Conservation (phyloP, 768 basidiomycete genomes). For the Mycena leptocephala region DNA sequence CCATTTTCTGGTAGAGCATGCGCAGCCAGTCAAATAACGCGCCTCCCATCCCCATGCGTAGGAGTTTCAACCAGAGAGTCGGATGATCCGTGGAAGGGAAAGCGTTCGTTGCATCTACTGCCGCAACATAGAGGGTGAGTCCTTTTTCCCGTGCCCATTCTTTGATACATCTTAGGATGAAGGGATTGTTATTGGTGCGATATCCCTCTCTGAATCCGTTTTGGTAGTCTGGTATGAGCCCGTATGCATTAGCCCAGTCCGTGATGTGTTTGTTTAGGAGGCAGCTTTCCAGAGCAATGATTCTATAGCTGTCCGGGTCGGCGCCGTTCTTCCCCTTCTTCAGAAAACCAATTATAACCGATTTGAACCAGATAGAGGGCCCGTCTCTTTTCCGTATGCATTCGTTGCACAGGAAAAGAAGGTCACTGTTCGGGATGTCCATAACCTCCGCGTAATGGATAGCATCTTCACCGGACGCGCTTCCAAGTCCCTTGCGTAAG, state of each 20-base stretch:
- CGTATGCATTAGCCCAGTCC: conserved; percentile 28
- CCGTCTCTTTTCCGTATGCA: neutral
- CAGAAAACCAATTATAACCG: neutral
- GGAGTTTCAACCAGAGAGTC: conserved; percentile 43
- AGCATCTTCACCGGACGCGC: neutral
- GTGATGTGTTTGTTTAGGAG: conserved; percentile 37
- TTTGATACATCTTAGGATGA: conserved; percentile 37
- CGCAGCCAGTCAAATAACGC: conserved; percentile 39
- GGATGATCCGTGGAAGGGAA: conserved; percentile 41
- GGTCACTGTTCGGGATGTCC: neutral
- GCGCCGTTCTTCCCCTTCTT: conserved; percentile 34
- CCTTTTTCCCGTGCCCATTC: conserved; percentile 31
- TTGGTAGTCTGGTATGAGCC: conserved; percentile 44
- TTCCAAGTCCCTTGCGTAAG: neutral
- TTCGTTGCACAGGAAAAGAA: neutral
- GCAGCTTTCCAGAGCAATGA: conserved; percentile 40
- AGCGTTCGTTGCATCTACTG: conserved; percentile 43
- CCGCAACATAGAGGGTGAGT: conserved; percentile 35
- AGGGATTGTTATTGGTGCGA: conserved; percentile 36
- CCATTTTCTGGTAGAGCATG: conserved; percentile 31
- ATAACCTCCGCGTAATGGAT: neutral
- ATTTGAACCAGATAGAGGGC: neutral
- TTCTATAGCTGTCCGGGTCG: conserved; percentile 35
- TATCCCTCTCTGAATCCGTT: conserved; percentile 45
- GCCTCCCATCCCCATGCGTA: conserved; percentile 31